Conservation (phyloP, 805 yeast genomes). For the Metschnikowia dekortorum region DNA sequence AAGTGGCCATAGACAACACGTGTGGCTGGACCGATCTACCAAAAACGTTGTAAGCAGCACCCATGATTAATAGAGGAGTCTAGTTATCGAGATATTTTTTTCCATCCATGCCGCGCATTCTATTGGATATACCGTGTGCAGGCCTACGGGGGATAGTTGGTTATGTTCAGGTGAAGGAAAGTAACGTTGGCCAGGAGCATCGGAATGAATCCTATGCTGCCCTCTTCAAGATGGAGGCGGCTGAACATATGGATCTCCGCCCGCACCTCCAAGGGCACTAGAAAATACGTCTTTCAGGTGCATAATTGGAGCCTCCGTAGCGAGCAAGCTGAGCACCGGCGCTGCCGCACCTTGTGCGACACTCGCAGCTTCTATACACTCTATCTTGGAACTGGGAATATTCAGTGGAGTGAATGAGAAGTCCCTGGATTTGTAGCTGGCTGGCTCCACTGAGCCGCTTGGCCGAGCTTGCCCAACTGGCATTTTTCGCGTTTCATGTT, state of each 20-base stretch:
- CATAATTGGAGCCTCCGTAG: not conserved
- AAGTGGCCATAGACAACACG: slow-evolving; percentile 75
- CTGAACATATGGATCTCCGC: too few species aligned
- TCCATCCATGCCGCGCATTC: slow-evolving; percentile 8
- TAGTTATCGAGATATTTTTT: not conserved
- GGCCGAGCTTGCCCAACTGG: too few species aligned
- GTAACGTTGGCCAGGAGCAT: not conserved
- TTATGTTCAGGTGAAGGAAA: not conserved
- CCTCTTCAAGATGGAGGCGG: too few species aligned
- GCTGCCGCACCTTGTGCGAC: not conserved
- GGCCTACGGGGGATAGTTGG: not conserved
- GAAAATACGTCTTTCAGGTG: not conserved
- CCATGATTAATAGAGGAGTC: slow-evolving; percentile 45
- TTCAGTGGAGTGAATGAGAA: too few species aligned
- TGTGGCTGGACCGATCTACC: slow-evolving; percentile 85
- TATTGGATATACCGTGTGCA: slow-evolving; percentile 10
- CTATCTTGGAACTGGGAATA: not conserved
- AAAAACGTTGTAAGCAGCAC: slow-evolving; percentile 75
- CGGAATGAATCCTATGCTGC: too few species aligned
- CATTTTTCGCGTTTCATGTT: not conserved
- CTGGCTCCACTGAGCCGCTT: too few species aligned
- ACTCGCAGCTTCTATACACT: not conserved
- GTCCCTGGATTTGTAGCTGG: too few species aligned
- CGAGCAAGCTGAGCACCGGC: not conserved
- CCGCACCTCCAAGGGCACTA: not conserved